phyloP scores from a whole-genome alignment of 2,329 filamentous ascomycete species.

The Ophiocordyceps sinensis region DNA sequence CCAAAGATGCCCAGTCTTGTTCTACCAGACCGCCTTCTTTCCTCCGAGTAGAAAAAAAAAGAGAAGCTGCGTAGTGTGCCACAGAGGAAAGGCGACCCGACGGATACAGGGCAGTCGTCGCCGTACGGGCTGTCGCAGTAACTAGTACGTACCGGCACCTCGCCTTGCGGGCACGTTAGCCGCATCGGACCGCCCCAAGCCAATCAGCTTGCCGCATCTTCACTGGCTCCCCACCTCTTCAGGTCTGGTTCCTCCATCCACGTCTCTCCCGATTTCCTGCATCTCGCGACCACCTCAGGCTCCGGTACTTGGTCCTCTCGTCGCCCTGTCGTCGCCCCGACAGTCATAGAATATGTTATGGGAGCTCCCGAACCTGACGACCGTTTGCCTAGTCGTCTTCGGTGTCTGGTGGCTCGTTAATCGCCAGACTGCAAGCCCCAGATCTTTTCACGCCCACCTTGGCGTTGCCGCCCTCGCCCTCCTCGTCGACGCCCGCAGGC shows the following conservation, averaged over 20 bases:
- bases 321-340: conserved; percentile 2
- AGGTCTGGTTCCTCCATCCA: conserved; percentile 4
- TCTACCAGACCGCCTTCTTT: too few relatives aligned
- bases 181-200: neutral
- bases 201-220: neutral
- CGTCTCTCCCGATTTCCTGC: conserved; percentile 1
- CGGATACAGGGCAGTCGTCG: neutral
- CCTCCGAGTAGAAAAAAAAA: too few relatives aligned
- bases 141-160: too few relatives aligned
- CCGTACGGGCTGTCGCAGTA: too few relatives aligned
- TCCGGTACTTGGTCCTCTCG: neutral
- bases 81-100: too few relatives aligned
- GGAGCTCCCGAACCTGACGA: conserved; percentile 24
- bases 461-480: conserved; percentile 17
- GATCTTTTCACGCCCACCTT: conserved; percentile 11
- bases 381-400: conserved; percentile 23
- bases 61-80: too few relatives aligned
- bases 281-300: conserved; percentile 5
- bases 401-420: conserved; percentile 23
- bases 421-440: conserved; percentile 15
- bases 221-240: neutral
- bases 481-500: conserved; percentile 17
- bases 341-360: conserved; percentile 25
- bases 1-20: too few relatives aligned
- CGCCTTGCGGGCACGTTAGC: too few relatives aligned